Percentiles rank a stretch among this genome's conserved stretches.
Conservation (phyloP, 2,329 filamentous ascomycete genomes). For the Verruconis gallopava region DNA sequence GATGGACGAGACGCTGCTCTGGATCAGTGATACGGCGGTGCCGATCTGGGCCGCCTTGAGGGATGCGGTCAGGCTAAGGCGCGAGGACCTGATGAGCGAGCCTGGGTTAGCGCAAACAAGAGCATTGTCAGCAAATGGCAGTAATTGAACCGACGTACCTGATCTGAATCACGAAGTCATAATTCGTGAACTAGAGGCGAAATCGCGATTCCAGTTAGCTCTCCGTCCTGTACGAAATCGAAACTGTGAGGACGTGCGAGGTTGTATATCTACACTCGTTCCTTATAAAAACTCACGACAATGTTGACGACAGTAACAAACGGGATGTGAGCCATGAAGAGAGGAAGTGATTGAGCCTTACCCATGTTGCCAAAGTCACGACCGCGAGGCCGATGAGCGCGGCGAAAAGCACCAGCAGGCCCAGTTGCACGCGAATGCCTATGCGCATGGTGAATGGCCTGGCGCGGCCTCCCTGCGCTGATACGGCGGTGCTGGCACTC, state of each 20-base stretch:
- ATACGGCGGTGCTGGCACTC: neutral
- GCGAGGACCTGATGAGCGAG: constrained; percentile 1
- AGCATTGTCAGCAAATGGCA: neutral
- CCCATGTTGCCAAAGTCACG: constrained; percentile 61
- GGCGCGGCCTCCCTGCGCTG: neutral
- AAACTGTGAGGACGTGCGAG: too few species aligned
- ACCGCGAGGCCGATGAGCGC: constrained; percentile 64
- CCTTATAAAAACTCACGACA: too few species aligned
- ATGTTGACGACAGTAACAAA: too few species aligned
- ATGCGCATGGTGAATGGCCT: constrained; percentile 35
- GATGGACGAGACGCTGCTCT: constrained; percentile 60
- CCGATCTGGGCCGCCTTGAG: constrained; percentile 75
- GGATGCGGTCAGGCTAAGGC: constrained; percentile 65
- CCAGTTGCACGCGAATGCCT: constrained; percentile 78
- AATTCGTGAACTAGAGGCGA: constrained; percentile 39
- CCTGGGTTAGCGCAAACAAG: constrained; percentile 4
- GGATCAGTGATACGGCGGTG: constrained; percentile 65
- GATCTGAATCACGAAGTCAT: constrained; percentile 46
- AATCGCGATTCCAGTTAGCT: neutral
- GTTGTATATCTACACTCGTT: too few species aligned
- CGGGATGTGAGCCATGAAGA: too few species aligned
- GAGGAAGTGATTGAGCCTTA: too few species aligned
- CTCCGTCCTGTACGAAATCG: too few species aligned
- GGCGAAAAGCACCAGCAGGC: constrained; percentile 61
- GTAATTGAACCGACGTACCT: constrained; percentile 23